Evolutionary conservation across 257 asterid species (phyloP).

Genomic region (Nicotiana obtusifolia): DNA sequence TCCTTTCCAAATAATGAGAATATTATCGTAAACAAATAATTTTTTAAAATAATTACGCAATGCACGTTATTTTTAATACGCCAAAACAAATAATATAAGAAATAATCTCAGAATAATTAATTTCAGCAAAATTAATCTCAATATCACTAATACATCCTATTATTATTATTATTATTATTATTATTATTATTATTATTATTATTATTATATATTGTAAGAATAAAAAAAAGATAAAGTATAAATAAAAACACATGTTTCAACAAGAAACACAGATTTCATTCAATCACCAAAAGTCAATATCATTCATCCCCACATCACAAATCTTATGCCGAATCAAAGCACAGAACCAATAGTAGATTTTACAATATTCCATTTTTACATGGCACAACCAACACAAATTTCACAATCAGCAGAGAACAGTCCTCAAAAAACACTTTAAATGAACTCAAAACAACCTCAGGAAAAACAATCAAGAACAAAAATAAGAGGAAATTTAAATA

Average conservation of each 20-base stretch:
- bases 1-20: no score
- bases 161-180: no score
- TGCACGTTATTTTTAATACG: no score
- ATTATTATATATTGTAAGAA: no score
- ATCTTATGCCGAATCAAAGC: not conserved
- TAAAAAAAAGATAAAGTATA: no score
- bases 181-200: no score
- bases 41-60: no score
- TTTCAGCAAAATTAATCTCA: no score
- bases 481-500: not conserved
- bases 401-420: not conserved
- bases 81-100: no score
- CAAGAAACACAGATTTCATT: constrained; percentile 30
- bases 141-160: no score
- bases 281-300: constrained; percentile 13
- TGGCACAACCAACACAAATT: not conserved
- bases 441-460: not conserved
- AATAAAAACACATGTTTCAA: constrained; percentile 48
- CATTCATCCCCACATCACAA: constrained; percentile 12
- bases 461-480: not conserved
- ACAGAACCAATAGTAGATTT: constrained; percentile 5
- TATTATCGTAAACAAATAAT: no score
- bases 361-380: not conserved
- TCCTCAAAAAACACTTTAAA: not conserved
- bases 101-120: no score